Base-by-base conservation (phyloP, 257 asterid species). In the Eustoma russellianum region DNA sequence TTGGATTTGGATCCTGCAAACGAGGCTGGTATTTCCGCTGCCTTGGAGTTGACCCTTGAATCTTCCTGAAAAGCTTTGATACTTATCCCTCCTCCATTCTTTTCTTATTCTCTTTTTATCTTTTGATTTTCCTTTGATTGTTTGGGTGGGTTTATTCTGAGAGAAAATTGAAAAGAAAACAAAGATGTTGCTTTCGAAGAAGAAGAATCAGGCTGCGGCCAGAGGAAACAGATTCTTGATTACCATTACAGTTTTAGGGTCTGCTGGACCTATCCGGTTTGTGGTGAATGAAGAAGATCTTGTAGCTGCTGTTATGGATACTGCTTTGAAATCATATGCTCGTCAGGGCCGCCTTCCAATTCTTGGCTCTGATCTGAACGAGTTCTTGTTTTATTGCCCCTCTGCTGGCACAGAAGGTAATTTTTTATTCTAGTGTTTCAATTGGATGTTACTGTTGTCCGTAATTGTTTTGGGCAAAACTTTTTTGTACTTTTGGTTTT, bases 1-100 rank as follows among this genome's bases (percentile, higher is more conserved):
- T 80, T 81, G 76, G 79, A 46, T 81, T 87, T 53, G 94, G 89
- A 6, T 89, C 84, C 59, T 89, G 92, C 83, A 86, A 80, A 74
- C 83, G 77, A 71, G 97, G 89, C 90, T 89, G 97, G 97, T 83
- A 89, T 79, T 89, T 68, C 69, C 95, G 94, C 74, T 89, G 97
- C 94, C 69, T 81, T 44, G 97, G 95, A 60, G 61, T 82, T 58
- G 95, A 90, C 74, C 98, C 96, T 6, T 86, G 72, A 55, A 17
- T 13, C 13, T 1, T 38, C 44, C 0, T 7, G 7, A 17, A 35
- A 34, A 33, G 35, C 38, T 54, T 33, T 56, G 50, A 10, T 41
- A 53, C 54, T 24, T 24, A 38, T 5, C 50, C 11, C 33, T 65
- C 16, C n/a, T 57, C 17, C 7, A 41, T 9, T 38, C 43, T 38